phyloP scores from a whole-genome alignment of 2,329 filamentous ascomycete genomes.

The Hymenotorrendiella dingleyae region DNA sequence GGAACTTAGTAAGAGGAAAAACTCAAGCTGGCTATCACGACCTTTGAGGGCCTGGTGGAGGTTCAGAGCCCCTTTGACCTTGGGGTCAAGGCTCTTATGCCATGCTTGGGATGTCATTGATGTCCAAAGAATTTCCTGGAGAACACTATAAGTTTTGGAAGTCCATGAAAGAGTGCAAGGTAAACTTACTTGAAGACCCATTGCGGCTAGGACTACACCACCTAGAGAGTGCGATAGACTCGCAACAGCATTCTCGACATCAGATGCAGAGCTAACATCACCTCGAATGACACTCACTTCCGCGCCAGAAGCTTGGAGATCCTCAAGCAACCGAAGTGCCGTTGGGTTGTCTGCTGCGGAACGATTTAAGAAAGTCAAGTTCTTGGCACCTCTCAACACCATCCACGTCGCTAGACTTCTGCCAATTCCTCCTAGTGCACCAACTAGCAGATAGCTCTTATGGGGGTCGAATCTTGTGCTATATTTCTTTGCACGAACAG shows the following conservation, averaged over 20 bases:
- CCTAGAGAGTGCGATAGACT: conserved; percentile 5
- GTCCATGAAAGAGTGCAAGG: background rate
- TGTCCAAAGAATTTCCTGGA: conserved; percentile 2
- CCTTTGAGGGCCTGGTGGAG: conserved; percentile 7
- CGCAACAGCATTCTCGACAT: conserved; percentile 3
- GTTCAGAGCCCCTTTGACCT: conserved; percentile 7
- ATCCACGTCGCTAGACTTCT: conserved; percentile 16
- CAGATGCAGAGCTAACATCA: background rate
- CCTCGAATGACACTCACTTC: conserved; percentile 2
- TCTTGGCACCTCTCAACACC: conserved; percentile 7
- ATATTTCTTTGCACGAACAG: conserved; percentile 1
- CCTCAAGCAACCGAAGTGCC: conserved; percentile 22
- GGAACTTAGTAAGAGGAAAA: conserved; percentile 30
- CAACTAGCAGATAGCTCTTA: conserved; percentile 12
- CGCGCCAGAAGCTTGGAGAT: conserved; percentile 17
- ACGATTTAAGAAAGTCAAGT: conserved; percentile 11
- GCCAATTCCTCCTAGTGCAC: conserved; percentile 15
- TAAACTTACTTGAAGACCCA: conserved; percentile 18
- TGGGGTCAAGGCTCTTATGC: conserved; percentile 3
- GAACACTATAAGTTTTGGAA: background rate
- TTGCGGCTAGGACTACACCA: conserved; percentile 18
- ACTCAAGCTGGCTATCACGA: conserved; percentile 28
- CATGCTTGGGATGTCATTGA: conserved; percentile 2
- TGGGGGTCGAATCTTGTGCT: conserved; percentile 2
- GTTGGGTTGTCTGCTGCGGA: conserved; percentile 9